Percentiles rank a stretch among this genome's conserved stretches.
These are phyloP conservation scores for Globisporangium abappressorium DNA, from an alignment of 352 stramenopile species.

Conservation along the genomic window DNA sequence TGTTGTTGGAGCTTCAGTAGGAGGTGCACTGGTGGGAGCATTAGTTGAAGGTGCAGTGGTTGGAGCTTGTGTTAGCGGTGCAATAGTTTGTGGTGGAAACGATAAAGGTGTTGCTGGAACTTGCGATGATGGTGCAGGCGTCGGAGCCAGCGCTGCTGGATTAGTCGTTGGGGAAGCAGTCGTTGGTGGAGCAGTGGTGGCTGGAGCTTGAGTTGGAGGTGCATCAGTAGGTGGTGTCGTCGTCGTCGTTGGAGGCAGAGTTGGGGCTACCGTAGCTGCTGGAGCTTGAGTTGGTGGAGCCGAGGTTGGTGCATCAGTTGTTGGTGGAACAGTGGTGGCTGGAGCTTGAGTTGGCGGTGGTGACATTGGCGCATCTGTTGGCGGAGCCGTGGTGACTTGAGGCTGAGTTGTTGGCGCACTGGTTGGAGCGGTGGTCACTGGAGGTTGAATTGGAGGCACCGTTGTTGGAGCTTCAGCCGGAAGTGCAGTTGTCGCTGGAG, in stretches of 20 bases:
- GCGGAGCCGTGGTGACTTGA: too few species aligned
- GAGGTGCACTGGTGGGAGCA: constrained; percentile 3
- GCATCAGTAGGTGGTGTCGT: too few species aligned
- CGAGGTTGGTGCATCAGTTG: neutral
- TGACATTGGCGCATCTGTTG: too few species aligned
- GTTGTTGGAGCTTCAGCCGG: too few species aligned
- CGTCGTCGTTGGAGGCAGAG: too few species aligned
- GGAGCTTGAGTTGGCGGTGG: neutral
- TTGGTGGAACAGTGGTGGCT: too few species aligned
- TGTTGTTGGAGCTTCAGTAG: neutral
- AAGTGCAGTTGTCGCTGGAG: too few species aligned
- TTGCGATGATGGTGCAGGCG: neutral
- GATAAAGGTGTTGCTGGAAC: constrained; percentile 3
- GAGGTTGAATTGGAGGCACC: too few species aligned
- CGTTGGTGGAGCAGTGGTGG: neutral
- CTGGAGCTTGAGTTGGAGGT: neutral
- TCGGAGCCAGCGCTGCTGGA: constrained; percentile 1
- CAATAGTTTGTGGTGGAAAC: neutral
- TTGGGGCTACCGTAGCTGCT: neutral
- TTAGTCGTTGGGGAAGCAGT: constrained; percentile 1
- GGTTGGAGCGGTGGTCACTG: too few species aligned
- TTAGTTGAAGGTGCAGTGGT: constrained; percentile 3
- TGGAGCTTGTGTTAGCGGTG: too few species aligned
- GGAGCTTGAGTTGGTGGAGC: neutral
- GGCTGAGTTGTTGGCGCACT: too few species aligned